Evolutionary conservation across 441 rosid genomes (phyloP), one percentile per base, ranked within the genome.

Genomic region (Gossypium trilobum): DNA sequence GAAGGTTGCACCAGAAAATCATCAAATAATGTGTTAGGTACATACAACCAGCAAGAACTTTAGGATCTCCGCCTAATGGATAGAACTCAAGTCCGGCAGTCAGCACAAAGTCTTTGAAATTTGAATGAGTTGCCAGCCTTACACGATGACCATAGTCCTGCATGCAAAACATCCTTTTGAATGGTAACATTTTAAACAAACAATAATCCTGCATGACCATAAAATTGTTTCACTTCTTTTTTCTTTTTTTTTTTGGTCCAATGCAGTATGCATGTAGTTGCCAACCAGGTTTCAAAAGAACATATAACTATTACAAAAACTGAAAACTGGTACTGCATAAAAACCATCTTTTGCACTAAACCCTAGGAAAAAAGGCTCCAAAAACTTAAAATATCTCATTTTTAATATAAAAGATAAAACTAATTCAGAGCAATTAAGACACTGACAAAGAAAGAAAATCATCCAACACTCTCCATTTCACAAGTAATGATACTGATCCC

Each of bases 121-220:
- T 95, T 74, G 91, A 87, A 86, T 95, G 99, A 72, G 97, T 95
- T 23, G 99, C 99, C 75, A 95, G 83, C 82, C 99, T 91, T 81
- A 95, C 99, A 52, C 99, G 91, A 84, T 95, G 99, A 36, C 99
- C 99, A 85, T 89, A 89, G 74, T 95, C 97, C 99, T 95, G 90
- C 95, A 85, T 54, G 65, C 20, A 77, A 61, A 68, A 51, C 60
- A 29, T 9, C 48, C 27, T 68, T 31, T 10, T 7, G 29, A 33
- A 51, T 16, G 59, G 17, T 68, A 29, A 68, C 27, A 29, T 68
- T 67, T 67, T 31, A 50, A 13, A 23, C 3, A 51, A 51, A 13
- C 59, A 27, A 51, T 29, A 50, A 51, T 27, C 31, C 31, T 25
- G 10, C 27, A 14, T 11, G 25, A 51, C 54, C 17, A 23, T 51